These are phyloP conservation scores for Angophora floribunda DNA, from an alignment of 345 rosid genomes.

Conservation along the genomic window DNA sequence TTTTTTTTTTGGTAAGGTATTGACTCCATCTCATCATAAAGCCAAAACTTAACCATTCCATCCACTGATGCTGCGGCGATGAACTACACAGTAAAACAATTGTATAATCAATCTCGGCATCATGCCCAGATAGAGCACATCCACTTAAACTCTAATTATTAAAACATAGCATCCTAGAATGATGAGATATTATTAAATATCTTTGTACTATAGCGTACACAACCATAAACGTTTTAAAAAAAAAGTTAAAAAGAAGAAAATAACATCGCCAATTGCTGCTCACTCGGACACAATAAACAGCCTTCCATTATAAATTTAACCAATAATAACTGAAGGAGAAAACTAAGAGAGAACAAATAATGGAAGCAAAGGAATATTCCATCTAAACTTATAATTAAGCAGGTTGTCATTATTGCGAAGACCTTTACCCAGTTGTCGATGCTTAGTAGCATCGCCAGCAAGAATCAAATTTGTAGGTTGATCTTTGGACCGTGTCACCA, in stretches of 20 bases:
- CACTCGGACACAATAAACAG: accelerated
- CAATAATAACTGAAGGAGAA: not conserved
- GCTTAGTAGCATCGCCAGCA: not conserved
- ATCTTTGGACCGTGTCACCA: not conserved
- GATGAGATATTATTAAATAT: not conserved
- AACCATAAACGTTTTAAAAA: not conserved
- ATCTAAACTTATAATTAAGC: not conserved
- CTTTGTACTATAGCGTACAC: not conserved
- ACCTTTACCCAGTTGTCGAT: not conserved
- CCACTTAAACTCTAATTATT: not conserved
- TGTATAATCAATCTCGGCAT: not conserved
- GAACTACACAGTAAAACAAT: slow-evolving; percentile 16
- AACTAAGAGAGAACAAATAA: not conserved
- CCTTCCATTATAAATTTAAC: not conserved
- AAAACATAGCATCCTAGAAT: not conserved
- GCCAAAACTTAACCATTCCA: slow-evolving; percentile 78
- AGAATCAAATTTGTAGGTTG: not conserved
- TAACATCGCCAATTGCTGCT: not conserved
- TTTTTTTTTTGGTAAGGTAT: too few relatives aligned
- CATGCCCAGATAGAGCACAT: not conserved
- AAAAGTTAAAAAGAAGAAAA: too few relatives aligned
- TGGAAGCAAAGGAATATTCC: not conserved
- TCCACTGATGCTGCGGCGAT: slow-evolving; percentile 58
- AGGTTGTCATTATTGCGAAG: not conserved
- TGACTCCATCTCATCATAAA: slow-evolving; percentile 47